These are phyloP conservation scores for Cyberlindnera bimundalis DNA, from an alignment of 805 yeast genomes.

Conservation along the genomic window DNA sequence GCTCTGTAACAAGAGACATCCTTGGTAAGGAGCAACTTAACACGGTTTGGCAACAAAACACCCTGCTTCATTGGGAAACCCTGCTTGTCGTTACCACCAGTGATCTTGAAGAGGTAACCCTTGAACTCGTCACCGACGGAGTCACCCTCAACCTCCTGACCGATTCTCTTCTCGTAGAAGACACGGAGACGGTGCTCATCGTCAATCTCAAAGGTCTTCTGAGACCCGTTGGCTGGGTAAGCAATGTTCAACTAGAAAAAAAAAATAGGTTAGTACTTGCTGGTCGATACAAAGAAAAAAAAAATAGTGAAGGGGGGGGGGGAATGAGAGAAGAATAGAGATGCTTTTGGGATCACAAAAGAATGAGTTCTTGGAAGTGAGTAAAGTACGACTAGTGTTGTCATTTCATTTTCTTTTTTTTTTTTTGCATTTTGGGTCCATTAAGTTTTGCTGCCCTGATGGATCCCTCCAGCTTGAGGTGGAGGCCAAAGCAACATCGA, in stretches of 20 bases:
- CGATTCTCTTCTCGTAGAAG: slow-evolving; percentile 99
- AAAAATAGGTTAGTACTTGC: slow-evolving; percentile 52
- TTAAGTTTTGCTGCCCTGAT: not conserved
- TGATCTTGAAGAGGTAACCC: slow-evolving; percentile 97
- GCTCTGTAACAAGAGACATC: slow-evolving; percentile 99
- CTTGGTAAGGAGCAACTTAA: slow-evolving; percentile 87
- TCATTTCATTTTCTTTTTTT: too few species aligned
- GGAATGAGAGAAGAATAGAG: too few species aligned
- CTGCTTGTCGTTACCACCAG: slow-evolving; percentile 99
- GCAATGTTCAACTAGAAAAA: slow-evolving; percentile 86
- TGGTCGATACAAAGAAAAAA: too few species aligned
- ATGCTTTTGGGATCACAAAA: too few species aligned
- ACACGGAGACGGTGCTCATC: slow-evolving; percentile 98
- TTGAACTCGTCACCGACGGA: slow-evolving; percentile 96
- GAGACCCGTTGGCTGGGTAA: slow-evolving; percentile 99
- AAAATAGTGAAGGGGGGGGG: too few species aligned
- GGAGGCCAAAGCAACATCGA: too few species aligned
- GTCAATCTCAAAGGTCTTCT: slow-evolving; percentile 95
- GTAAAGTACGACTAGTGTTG: too few species aligned
- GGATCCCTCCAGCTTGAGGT: not conserved
- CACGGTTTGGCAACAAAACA: slow-evolving; percentile 99
- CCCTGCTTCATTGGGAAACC: slow-evolving; percentile 99
- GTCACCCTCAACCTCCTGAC: slow-evolving; percentile 99
- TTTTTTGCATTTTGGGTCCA: too few species aligned
- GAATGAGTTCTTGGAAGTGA: too few species aligned